Conservation (phyloP, 192 early-diverging fungal species). For the Coemansia sp. region DNA sequence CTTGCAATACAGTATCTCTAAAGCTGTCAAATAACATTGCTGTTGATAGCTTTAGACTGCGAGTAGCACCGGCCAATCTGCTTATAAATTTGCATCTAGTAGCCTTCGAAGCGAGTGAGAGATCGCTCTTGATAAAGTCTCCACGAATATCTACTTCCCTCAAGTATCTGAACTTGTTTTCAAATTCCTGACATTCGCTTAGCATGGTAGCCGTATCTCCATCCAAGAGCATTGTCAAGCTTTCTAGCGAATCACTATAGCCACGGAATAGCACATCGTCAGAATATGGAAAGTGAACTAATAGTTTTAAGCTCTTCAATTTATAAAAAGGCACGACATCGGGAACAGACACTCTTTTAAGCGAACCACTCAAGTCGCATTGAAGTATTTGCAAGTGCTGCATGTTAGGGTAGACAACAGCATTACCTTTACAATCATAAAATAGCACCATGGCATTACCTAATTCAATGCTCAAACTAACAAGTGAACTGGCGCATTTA, state of each 20-base stretch:
- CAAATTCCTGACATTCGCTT: background rate
- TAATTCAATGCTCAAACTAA: background rate
- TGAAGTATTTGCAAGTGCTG: background rate
- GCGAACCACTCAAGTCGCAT: background rate
- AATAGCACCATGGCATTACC: background rate
- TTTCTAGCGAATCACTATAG: background rate
- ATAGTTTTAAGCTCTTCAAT: background rate
- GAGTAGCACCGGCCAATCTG: background rate
- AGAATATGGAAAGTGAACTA: background rate
- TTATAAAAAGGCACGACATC: background rate
- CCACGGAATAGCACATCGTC: slow-evolving; percentile 16
- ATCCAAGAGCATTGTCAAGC: background rate
- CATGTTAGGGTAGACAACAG: background rate
- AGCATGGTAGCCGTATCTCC: background rate
- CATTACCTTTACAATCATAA: background rate
- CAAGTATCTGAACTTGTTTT: background rate
- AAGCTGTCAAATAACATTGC: background rate
- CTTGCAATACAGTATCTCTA: background rate
- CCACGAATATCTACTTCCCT: background rate
- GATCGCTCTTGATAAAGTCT: background rate
- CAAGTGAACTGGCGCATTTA: background rate
- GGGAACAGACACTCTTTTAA: background rate
- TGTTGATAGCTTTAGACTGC: background rate
- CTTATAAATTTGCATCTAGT: background rate
- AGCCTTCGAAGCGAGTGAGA: background rate